Evolutionary conservation across 345 rosid species (phyloP), one percentile per base, ranked within the genome.

Genomic region (Pelargonium nanum): DNA sequence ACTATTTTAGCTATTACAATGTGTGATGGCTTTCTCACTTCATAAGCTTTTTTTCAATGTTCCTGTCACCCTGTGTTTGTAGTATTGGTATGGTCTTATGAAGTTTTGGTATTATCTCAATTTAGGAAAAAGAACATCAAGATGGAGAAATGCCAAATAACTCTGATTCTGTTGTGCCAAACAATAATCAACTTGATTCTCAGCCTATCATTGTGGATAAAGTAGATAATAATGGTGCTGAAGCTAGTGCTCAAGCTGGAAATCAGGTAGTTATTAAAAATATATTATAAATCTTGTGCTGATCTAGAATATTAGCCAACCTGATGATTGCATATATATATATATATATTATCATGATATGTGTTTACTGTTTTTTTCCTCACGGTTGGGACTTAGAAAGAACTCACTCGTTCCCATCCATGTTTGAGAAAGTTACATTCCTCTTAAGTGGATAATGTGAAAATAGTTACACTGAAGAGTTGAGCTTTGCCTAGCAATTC

Each of bases 201-300:
- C 74, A 77, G 64, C 64, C 84, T 61, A 51, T 69, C 24, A 68
- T 65, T 63, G 65, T 68, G 24, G 68, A 82, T 73, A 73, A 78
- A 67, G 59, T 71, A 22, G 62, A 53, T 15, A 63, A 64, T 44
- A 67, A 21, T 65, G 75, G 63, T 40, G 73, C 69, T 60, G 85
- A 78, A 44, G 71, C 60, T 62, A 75, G 69, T 59, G 58, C 71
- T 71, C 77, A 77, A 64, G 74, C 40, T 67, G 76, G 68, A 61
- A 61, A 64, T 72, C 80, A 77, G 92, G 96, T 91, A 74, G 60
- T 68, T 64, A 30, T 9, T 32, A 58, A 58, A 58, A 19, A 58
- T 58, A 58, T 19, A 23, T 34, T 58, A 32, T 24, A 22, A 58
- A 17, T 1, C 6, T 16, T 15, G 13, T 32, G 26, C 1, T 59